These are phyloP conservation scores for Metrosideros polymorpha DNA, from an alignment of 441 rosid genomes.

Conservation along the genomic window DNA sequence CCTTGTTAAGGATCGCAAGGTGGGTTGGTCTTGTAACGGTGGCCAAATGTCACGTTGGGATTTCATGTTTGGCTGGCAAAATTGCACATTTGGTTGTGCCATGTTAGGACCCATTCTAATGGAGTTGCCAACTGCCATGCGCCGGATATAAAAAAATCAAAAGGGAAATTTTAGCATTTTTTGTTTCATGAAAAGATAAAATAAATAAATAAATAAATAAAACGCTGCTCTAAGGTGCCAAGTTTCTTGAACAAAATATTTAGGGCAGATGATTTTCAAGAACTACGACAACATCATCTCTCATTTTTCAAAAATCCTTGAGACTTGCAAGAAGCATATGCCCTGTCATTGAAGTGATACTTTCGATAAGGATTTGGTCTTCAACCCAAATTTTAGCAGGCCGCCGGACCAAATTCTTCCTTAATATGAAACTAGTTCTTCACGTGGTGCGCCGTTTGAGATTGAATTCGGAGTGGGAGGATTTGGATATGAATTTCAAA, in stretches of 20 bases:
- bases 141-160: neutral
- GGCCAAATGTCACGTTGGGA: neutral
- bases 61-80: neutral
- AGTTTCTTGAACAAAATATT: neutral
- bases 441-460: rapidly evolving
- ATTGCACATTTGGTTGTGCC: neutral
- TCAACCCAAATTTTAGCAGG: neutral
- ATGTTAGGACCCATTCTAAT: neutral
- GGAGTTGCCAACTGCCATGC: neutral
- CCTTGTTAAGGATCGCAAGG: neutral
- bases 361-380: neutral
- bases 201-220: neutral
- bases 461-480: neutral
- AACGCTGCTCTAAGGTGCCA: neutral
- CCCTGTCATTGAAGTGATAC: neutral
- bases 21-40: neutral
- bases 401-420: neutral
- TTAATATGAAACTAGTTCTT: neutral
- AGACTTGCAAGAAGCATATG: neutral
- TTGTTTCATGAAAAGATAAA: neutral
- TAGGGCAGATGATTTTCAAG: neutral
- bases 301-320: neutral
- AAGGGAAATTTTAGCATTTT: neutral
- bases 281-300: neutral
- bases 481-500: neutral